Evolutionary conservation across 352 stramenopile species (phyloP), one percentile per base, ranked within the genome.

Genomic region (Blastocystis sp.): DNA sequence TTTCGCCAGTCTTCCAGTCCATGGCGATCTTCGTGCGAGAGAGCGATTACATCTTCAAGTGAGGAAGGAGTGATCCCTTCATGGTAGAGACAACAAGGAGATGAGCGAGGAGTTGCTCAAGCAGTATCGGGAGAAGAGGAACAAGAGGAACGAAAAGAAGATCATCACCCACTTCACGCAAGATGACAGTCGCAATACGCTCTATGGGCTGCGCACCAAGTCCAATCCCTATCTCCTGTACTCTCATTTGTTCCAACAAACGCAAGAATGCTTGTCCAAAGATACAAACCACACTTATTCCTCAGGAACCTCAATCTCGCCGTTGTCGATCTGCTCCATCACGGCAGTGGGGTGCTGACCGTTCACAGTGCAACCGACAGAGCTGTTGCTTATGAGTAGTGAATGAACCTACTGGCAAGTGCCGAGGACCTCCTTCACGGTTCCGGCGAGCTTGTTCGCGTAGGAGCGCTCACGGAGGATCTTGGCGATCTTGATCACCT

Each of bases 271-370:
- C 28, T 81, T 81, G 71, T 81, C 71, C 71, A 81, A 81, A 43
- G 69, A 45, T 14, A n/a, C 66, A 81, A 81, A 81, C 71, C 71
- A 81, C 71, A 38, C 71, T 81, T 81, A 98, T 91, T 98, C 95
- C 89, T 97, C 95, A 87, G 96, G 95, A 91, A 98, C 98, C 91
- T 98, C 95, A 89, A 98, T 91, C 91, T 98, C 95, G 28, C 28
- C 28, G 28, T 34, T 34, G 28, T 34, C 28, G 28, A 34, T 34
- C 28, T 34, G 28, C 28, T 34, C 28, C 28, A 34, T 34, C 28
- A 34, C 28, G 28, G 28, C 28, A 34, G 28, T 34, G 28, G 28
- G 28, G 28, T 34, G 28, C 28, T 34, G 28, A 34, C 28, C 28
- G 28, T 34, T 34, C 28, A 34, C 28, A 34, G 28, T 34, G 28